phyloP scores from a whole-genome alignment of 23 red algal species.

The Gracilaria gracilis region DNA sequence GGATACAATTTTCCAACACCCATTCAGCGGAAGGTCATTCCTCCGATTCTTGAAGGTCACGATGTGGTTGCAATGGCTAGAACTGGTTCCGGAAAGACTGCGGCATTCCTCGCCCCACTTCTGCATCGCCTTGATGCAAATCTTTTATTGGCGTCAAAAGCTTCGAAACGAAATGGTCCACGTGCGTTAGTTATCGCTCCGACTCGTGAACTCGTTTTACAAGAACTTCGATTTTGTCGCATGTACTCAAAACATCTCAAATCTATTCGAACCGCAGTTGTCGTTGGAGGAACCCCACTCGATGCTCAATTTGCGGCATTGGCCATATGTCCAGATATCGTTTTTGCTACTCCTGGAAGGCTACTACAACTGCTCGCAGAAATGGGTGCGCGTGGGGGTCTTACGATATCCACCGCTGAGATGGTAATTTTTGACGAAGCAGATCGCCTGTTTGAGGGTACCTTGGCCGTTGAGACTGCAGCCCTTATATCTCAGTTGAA shows the following conservation, averaged over 20 bases:
- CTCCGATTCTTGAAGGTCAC: constrained; percentile 75
- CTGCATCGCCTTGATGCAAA: constrained; percentile 69
- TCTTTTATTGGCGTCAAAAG: constrained; percentile 17
- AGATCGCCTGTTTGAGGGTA: constrained; percentile 96
- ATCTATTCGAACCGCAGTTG: constrained; percentile 66
- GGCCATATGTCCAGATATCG: constrained; percentile 76
- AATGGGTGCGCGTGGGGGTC: constrained; percentile 71
- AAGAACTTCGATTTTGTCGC: constrained; percentile 85
- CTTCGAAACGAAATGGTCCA: constrained; percentile 64
- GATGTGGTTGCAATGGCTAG: constrained; percentile 99
- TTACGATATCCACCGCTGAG: constrained; percentile 69
- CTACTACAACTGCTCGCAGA: constrained; percentile 92
- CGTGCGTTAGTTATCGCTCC: constrained; percentile 85
- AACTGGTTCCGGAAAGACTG: constrained; percentile 99
- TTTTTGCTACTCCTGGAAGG: constrained; percentile 94
- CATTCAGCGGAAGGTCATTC: constrained; percentile 92
- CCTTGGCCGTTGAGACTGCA: constrained; percentile 77
- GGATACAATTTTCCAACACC: constrained; percentile 97
- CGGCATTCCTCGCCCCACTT: constrained; percentile 90
- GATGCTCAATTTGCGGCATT: constrained; percentile 95
- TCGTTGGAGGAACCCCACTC: constrained; percentile 93
- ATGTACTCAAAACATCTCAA: constrained; percentile 72
- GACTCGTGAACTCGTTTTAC: constrained; percentile 94
- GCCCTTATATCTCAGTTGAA: constrained; percentile 71
- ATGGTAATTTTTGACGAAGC: constrained; percentile 93